phyloP scores from a whole-genome alignment of 225 moss, liverwort and hornwort genomes.

The Asterella californica region DNA sequence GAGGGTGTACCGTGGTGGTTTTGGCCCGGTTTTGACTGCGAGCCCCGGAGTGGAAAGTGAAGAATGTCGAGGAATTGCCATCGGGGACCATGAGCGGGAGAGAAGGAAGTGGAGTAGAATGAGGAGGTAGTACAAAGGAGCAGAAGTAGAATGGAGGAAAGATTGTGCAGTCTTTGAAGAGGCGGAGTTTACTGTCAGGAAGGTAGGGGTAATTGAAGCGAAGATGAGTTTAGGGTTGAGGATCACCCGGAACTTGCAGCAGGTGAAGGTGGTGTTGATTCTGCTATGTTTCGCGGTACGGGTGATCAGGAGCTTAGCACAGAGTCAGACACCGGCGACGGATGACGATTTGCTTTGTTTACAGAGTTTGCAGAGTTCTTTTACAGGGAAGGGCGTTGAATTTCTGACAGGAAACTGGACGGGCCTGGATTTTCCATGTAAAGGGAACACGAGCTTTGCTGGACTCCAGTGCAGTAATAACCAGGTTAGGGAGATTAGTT shows the following conservation, averaged over 20 bases:
- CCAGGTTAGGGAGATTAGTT: constrained; percentile 49
- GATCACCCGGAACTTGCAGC: constrained; percentile 15
- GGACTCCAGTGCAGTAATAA: constrained; percentile 63
- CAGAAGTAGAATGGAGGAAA: constrained; percentile 15
- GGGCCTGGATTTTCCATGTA: constrained; percentile 66
- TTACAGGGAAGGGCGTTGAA: constrained; percentile 30
- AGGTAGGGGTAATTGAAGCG: not conserved
- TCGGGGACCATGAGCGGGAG: not conserved
- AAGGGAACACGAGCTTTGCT: constrained; percentile 24
- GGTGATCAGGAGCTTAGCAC: constrained; percentile 15
- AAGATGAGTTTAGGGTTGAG: constrained; percentile 41
- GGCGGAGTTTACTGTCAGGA: not conserved
- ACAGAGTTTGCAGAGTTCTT: constrained; percentile 39
- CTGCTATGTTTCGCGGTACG: constrained; percentile 9
- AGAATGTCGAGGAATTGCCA: constrained; percentile 2
- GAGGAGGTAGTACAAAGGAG: not conserved
- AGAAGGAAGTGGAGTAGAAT: not conserved
- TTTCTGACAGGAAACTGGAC: constrained; percentile 51
- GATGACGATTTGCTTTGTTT: constrained; percentile 57
- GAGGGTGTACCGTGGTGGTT: not conserved
- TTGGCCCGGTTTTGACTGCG: not conserved
- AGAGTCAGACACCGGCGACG: not conserved
- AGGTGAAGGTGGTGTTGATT: not conserved
- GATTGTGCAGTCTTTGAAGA: not conserved
- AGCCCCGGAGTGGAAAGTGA: not conserved